phyloP scores from a whole-genome alignment of 768 basidiomycete species.

The Boletus vermiculosoides region DNA sequence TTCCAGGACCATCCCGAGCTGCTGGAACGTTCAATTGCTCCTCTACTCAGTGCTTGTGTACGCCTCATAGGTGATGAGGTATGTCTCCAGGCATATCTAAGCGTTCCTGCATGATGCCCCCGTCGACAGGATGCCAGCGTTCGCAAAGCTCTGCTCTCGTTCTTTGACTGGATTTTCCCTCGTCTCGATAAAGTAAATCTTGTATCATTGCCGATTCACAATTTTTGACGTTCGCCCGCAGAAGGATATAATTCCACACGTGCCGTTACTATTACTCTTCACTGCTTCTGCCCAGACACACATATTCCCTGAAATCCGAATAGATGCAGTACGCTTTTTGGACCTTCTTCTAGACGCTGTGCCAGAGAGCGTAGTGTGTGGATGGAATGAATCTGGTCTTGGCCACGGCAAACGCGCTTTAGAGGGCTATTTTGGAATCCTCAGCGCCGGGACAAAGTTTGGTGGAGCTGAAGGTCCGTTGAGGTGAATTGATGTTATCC shows the following conservation, averaged over 20 bases:
- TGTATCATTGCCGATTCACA: neutral
- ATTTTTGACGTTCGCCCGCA: constrained; percentile 31
- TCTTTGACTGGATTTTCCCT: constrained; percentile 73
- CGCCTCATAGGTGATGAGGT: constrained; percentile 84
- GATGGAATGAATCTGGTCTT: constrained; percentile 57
- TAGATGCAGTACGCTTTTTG: constrained; percentile 83
- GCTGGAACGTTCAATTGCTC: constrained; percentile 49
- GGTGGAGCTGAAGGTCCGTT: constrained; percentile 53
- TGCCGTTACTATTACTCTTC: constrained; percentile 75
- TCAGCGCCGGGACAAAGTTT: constrained; percentile 66
- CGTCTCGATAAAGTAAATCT: constrained; percentile 53
- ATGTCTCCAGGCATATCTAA: constrained; percentile 17
- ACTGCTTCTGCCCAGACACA: constrained; percentile 89
- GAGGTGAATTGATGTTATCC: neutral
- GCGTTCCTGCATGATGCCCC: neutral
- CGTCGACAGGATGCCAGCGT: constrained; percentile 69
- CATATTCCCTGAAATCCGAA: constrained; percentile 91
- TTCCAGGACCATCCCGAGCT: constrained; percentile 60
- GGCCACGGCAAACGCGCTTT: constrained; percentile 64
- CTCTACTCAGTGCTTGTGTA: constrained; percentile 58
- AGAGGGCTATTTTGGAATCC: constrained; percentile 77
- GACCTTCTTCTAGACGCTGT: constrained; percentile 69
- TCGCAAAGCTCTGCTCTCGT: constrained; percentile 65
- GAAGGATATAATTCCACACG: constrained; percentile 73
- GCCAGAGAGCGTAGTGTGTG: constrained; percentile 62